Evolutionary conservation across 768 basidiomycete genomes (phyloP).

Genomic region (Multifurca ochricompacta): DNA sequence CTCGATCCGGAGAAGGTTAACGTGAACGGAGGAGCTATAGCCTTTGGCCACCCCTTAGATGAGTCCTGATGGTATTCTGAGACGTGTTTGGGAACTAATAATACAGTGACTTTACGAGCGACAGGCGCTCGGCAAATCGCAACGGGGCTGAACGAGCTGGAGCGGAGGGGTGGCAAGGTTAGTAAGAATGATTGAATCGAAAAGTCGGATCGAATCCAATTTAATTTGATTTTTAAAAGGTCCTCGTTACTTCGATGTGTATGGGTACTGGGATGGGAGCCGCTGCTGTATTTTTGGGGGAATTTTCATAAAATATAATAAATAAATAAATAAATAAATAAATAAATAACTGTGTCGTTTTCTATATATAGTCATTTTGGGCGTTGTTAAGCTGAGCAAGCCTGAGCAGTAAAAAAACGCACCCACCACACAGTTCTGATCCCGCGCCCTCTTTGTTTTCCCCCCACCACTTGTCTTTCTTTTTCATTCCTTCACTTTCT

Average conservation of each 20-base stretch:
- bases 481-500: conserved; percentile 13
- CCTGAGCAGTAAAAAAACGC: background rate
- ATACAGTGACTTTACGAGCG: conserved; percentile 41
- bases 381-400: too few relatives aligned
- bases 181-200: conserved; percentile 23
- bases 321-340: background rate
- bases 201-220: background rate
- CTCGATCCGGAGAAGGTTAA: conserved; percentile 66
- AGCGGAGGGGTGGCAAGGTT: conserved; percentile 63
- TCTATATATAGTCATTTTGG: too few relatives aligned
- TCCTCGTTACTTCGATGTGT: conserved; percentile 86
- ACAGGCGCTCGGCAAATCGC: conserved; percentile 83
- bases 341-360: too few relatives aligned
- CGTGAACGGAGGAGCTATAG: conserved; percentile 88
- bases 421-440: background rate
- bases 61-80: conserved; percentile 29
- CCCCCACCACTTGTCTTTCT: conserved; percentile 13
- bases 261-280: conserved; percentile 92
- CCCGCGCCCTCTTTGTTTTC: background rate
- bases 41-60: conserved; percentile 79
- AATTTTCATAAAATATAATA: conserved; percentile 24
- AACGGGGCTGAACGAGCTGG: conserved; percentile 70
- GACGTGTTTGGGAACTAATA: conserved; percentile 17
- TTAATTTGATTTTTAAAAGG: conserved; percentile 30
- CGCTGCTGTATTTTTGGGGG: conserved; percentile 62